phyloP scores from a whole-genome alignment of 305 asterid species.

The Lippia alba region DNA sequence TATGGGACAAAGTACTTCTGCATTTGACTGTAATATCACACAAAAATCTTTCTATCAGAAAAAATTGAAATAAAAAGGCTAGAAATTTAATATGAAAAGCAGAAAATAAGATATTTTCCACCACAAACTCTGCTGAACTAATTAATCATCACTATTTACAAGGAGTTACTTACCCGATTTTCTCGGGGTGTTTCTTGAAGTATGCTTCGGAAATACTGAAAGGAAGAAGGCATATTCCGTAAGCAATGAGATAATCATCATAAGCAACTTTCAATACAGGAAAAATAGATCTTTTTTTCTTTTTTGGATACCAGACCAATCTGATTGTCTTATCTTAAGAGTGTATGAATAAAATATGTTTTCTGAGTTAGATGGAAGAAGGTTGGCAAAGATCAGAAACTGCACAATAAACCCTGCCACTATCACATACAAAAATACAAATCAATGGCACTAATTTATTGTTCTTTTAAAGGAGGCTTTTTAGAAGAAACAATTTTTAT shows the following conservation, averaged over 20 bases:
- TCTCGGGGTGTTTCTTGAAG: constrained; percentile 88
- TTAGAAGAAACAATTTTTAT: too few relatives aligned
- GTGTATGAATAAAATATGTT: constrained; percentile 4
- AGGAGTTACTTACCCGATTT: constrained; percentile 67
- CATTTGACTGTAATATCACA: constrained; percentile 10
- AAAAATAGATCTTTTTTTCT: neutral
- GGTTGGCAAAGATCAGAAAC: too few relatives aligned
- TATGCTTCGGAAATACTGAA: constrained; percentile 93
- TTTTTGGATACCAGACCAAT: too few relatives aligned
- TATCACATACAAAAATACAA: too few relatives aligned
- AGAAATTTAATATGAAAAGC: neutral
- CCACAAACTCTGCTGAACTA: neutral
- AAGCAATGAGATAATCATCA: constrained; percentile 26
- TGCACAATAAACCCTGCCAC: too few relatives aligned
- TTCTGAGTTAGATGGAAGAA: too few relatives aligned
- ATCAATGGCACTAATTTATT: too few relatives aligned
- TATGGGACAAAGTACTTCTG: neutral
- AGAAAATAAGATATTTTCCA: neutral
- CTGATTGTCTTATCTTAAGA: neutral
- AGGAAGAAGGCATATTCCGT: constrained; percentile 20
- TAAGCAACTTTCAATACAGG: neutral
- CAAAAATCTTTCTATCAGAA: neutral
- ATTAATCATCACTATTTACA: constrained; percentile 12
- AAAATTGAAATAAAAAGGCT: neutral
- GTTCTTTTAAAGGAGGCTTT: too few relatives aligned